Evolutionary conservation across 139 green algal genomes (phyloP).

Genomic region (Chlorella ohadii): DNA sequence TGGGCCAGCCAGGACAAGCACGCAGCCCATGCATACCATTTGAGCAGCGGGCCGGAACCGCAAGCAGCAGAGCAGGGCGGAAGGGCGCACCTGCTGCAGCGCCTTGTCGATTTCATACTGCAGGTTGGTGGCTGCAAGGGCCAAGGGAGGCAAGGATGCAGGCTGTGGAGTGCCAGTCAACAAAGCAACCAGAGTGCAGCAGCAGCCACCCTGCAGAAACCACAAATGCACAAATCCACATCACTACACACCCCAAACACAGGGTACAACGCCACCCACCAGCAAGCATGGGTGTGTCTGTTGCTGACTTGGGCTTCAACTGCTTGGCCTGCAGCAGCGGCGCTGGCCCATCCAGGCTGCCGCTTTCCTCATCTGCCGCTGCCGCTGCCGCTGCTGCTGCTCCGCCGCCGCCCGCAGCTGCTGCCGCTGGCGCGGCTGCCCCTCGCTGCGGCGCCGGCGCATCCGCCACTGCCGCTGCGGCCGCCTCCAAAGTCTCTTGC

Average conservation of each 20-base stretch:
- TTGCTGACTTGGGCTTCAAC: conserved; percentile 30
- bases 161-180: too few species aligned
- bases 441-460: neutral
- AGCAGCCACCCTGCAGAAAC: too few species aligned
- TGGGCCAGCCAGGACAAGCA: too few species aligned
- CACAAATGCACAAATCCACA: too few species aligned
- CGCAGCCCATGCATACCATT: too few species aligned
- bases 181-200: too few species aligned
- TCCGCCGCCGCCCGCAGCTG: neutral
- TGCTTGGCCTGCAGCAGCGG: conserved; percentile 11
- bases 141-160: neutral
- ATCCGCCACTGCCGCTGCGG: neutral
- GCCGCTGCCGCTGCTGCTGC: neutral
- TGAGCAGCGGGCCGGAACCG: too few species aligned
- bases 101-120: conserved; percentile 88
- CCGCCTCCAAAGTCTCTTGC: neutral
- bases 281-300: conserved; percentile 21
- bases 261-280: neutral
- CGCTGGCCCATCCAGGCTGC: neutral
- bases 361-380: neutral
- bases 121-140: conserved; percentile 78
- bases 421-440: neutral
- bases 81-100: conserved; percentile 58
- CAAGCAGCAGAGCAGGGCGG: too few species aligned
- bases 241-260: neutral